Base-by-base conservation (phyloP, 73 alveolate species). In the Blepharisma stoltei region DNA sequence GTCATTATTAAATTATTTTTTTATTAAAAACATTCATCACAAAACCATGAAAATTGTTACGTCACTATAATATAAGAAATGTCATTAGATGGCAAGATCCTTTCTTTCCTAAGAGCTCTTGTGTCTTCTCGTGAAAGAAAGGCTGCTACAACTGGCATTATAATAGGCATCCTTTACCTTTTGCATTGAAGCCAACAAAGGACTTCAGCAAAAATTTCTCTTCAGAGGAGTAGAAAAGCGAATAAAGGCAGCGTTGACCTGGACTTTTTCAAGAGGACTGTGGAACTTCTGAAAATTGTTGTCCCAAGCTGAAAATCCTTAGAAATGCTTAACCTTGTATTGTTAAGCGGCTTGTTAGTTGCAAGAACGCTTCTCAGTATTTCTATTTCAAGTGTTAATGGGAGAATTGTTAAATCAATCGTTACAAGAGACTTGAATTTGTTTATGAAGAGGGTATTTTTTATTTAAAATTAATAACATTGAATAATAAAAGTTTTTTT, bases 311-410 rank as follows among this genome's bases (percentile, higher is more conserved):
- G 47, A 45, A 77, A 67, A 43, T 86, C 94, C 9, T 68, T 76
- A 43, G 97, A 92, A 78, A 70, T 71, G 37, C 25, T 80, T 6
- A 81, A 81, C 50, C 25, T 93, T 18, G 70, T 80, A n/a, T 80
- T 90, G 38, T 81, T 93, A 73, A 88, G 95, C 23, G 81, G 80
- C 18, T 76, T 86, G 6, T 75, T 92, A 49, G 95, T 93, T 0
- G 86, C 86, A 45, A 90, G 98, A 67, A 93, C 98, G 7, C 85
- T 81, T 78, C 81, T 93, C 87, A 81, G 94, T 54, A 93, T 93
- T 18, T 91, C 87, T 83, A 87, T 90, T 6, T 96, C 98, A 49
- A 84, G 88, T 69, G 92, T 92, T 4, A 93, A 90, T 83, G 98
- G 98, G 6, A 73, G 80, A 53, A 81, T 90, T 25, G 98, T 93